Evolutionary conservation across 139 green algal genomes (phyloP), one percentile per base, ranked within the genome.

Genomic region (Pleodorina starrii): DNA sequence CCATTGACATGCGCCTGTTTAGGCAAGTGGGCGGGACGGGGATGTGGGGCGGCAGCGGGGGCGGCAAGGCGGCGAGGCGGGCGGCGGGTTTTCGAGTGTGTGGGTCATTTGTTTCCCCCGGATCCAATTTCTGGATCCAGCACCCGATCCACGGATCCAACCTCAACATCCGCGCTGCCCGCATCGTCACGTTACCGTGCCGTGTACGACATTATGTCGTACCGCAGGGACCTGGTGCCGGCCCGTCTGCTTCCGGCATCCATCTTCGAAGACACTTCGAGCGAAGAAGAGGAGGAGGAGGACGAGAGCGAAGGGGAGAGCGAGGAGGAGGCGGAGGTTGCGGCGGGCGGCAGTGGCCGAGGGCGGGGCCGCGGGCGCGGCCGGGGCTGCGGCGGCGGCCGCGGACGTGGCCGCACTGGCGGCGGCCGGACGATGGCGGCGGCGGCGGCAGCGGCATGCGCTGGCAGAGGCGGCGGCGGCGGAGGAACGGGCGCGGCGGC

Each of bases 1-100:
- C 80, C 46, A 95, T 98, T 43, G 93, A 98, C 88, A 98, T 98
- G 96, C 71, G 89, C 12, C 90, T 98, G 29, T 98, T 98, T 80
- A 75, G 85, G 74, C 68, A 51, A 29, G 85, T 23, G 7, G 54
- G n/a, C 32, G 12, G 29, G 14, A 19, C 6, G 11, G 76, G 16
- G 48, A 36, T 46, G 54, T 66, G 25, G 29, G 32, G 32, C n/a
- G 14, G 27, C 35, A 38, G 23, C 27, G 2, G 63, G 23, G 27
- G 29, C 2, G 14, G 2, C 29, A 66, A 25, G 25, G 54, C 9
- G 29, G 54, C 5, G 54, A 25, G 54, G 54, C 5, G 3, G 54
- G 3, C 29, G 25, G 5, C 7, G 3, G 7, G 50, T 60, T 66
- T 66, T 66, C 54, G 29, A 60, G 14, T 60, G 17, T 60, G 17